Base-by-base conservation (phyloP, 2,329 filamentous ascomycete species). In the Leptographium flavum region DNA sequence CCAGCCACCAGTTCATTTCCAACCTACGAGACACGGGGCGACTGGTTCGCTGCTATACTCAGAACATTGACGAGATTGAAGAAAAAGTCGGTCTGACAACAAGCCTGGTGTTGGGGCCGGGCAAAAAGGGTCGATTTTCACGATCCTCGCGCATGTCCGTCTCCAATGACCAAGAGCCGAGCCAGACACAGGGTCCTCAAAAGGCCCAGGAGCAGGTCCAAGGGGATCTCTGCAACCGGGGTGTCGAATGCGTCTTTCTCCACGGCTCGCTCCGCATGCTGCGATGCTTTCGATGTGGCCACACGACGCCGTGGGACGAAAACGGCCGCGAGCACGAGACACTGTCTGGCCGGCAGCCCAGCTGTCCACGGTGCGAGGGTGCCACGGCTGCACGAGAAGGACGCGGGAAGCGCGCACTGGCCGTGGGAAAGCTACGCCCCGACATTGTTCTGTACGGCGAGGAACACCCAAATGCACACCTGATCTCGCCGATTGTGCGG, bases 381-480 rank as follows among this genome's bases (percentile, higher is more conserved):
- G 75, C 79, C 4, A 79, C 76, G 3, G 71, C 73, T 1, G 74
- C 74, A 6, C 68, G 81, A 28, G 70, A 78, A 51, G 77, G 79
- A 49, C 72, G 66, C 42, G 81, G 81, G 13, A 82, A 83, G 55
- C 70, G 81, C 47, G 76, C 76, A 0, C 64, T 83, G 6, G 77
- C 78, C 4, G 71, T 84, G 3, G 81, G 81, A 30, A 78, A 79
- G 49, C 65, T 86, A 17, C 68, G 81, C 33, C 81, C 81, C 0
- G 80, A 86, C 53, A 82, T 86, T 53, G 81, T 86, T 2, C 65
- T 86, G 1, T 86, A 85, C 54, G 81, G 81, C 21, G 81, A 86
- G 56, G 79, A 84, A 43, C 79, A 86, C 53, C 81, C 81, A 0
- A 73, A 73, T 28, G 75, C 77, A 2, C 76, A 83, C 47, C 65